A percentile compares a stretch with the other conserved stretches of the same genome.
phyloP scores from a whole-genome alignment of 2,329 filamentous ascomycete genomes.

The Phialophora verrucosa region DNA sequence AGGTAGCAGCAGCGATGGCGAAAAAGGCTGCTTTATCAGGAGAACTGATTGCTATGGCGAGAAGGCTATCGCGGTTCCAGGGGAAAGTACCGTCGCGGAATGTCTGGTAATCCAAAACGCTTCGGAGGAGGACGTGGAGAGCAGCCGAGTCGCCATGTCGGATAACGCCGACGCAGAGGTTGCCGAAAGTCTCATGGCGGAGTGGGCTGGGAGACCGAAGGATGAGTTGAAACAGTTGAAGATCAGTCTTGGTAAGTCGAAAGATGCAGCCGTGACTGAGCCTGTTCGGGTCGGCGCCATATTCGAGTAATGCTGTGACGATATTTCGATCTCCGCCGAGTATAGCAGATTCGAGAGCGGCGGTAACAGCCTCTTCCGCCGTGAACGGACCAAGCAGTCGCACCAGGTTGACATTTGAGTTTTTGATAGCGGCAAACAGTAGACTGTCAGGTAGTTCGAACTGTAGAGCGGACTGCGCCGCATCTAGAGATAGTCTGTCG shows the following conservation, averaged over 20 bases:
- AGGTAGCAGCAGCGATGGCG: constrained; percentile 8
- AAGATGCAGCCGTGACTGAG: not conserved
- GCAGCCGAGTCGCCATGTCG: constrained; percentile 6
- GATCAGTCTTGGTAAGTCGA: constrained; percentile 6
- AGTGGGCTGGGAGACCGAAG: constrained; percentile 18
- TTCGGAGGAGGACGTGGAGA: constrained; percentile 12
- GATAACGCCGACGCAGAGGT: constrained; percentile 10
- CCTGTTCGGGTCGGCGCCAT: constrained; percentile 17
- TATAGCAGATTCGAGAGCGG: constrained; percentile 12
- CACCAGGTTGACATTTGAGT: constrained; percentile 19
- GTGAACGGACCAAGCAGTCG: constrained; percentile 17
- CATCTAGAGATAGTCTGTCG: constrained; percentile 17
- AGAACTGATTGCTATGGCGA: constrained; percentile 9
- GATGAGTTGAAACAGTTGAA: constrained; percentile 16
- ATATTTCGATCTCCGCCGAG: constrained; percentile 3
- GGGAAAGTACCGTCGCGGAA: not conserved
- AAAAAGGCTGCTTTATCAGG: constrained; percentile 16
- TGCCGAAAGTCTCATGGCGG: constrained; percentile 9
- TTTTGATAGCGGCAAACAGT: constrained; percentile 7
- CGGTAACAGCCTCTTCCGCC: constrained; percentile 8
- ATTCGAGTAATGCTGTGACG: constrained; percentile 12
- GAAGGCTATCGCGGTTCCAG: constrained; percentile 17
- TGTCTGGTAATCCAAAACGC: constrained; percentile 7
- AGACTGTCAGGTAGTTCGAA: constrained; percentile 11
- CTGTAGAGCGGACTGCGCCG: constrained; percentile 4